phyloP scores from a whole-genome alignment of 108 stramenopile species.

The Tribonema minus region DNA sequence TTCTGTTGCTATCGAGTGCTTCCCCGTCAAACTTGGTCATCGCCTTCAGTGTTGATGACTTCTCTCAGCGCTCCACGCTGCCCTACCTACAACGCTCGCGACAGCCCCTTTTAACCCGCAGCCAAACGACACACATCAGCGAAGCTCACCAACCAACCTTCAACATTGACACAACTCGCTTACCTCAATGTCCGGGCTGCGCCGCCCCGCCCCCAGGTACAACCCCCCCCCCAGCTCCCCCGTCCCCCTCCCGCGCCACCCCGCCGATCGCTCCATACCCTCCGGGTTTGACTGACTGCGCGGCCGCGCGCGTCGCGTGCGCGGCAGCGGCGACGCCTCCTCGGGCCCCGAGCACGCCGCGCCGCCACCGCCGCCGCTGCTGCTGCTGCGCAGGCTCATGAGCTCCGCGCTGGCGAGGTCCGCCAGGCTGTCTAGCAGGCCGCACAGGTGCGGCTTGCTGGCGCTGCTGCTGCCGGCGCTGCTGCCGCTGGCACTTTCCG shows the following conservation, averaged over 20 bases:
- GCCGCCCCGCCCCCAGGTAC: not conserved
- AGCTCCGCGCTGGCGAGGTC: not conserved
- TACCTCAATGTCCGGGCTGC: not conserved
- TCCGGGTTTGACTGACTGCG: not conserved
- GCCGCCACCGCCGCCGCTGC: not conserved
- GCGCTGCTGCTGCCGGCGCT: not conserved
- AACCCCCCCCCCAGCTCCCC: not conserved
- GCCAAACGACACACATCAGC: not conserved
- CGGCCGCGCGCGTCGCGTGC: not conserved
- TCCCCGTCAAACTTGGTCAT: too few species aligned
- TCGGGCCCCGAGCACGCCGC: not conserved
- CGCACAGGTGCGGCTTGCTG: not conserved
- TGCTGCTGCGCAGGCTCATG: not conserved
- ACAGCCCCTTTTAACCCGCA: not conserved
- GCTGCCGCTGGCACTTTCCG: not conserved
- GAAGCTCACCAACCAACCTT: slow-evolving; percentile 5
- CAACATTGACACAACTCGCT: not conserved
- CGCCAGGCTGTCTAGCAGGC: not conserved
- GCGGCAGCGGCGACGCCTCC: not conserved
- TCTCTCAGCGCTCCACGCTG: slow-evolving; percentile 2
- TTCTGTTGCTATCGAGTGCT: too few species aligned
- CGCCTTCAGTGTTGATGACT: too few species aligned
- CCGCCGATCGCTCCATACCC: not conserved
- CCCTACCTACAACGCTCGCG: not conserved
- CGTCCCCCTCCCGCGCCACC: not conserved